These are phyloP conservation scores for Euryodendron excelsum DNA, from an alignment of 148 eudicot genomes.

Conservation along the genomic window DNA sequence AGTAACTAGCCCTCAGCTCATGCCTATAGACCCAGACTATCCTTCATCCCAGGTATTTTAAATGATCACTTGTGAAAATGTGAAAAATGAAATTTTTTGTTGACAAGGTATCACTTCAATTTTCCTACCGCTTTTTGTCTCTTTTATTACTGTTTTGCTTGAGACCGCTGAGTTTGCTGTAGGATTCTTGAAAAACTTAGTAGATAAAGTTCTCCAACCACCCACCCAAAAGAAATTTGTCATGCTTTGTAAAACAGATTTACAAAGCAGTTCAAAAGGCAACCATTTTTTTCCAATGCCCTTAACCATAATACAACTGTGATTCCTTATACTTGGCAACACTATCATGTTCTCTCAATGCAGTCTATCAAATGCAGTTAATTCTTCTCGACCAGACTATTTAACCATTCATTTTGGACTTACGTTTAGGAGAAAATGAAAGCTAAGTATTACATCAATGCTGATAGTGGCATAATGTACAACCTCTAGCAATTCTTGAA, in stretches of 20 bases:
- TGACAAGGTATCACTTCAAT: neutral
- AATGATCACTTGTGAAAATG: neutral
- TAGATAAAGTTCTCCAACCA: neutral
- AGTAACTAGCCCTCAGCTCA: constrained; percentile 22
- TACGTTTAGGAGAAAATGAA: neutral
- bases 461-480: neutral
- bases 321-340: neutral
- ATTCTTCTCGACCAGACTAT: constrained; percentile 2
- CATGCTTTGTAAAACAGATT: neutral
- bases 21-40: constrained; percentile 13
- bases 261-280: neutral
- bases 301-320: neutral
- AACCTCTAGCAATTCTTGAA: neutral
- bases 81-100: neutral
- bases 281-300: neutral
- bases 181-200: neutral
- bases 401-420: neutral
- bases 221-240: neutral
- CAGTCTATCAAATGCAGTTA: constrained; percentile 5
- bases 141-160: neutral
- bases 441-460: neutral
- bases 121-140: neutral
- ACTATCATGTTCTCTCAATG: neutral
- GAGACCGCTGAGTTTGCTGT: neutral
- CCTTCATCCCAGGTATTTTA: constrained; percentile 31